Evolutionary conservation across 225 moss, liverwort and hornwort genomes (phyloP).

Genomic region (Antitrichia curtipendula): DNA sequence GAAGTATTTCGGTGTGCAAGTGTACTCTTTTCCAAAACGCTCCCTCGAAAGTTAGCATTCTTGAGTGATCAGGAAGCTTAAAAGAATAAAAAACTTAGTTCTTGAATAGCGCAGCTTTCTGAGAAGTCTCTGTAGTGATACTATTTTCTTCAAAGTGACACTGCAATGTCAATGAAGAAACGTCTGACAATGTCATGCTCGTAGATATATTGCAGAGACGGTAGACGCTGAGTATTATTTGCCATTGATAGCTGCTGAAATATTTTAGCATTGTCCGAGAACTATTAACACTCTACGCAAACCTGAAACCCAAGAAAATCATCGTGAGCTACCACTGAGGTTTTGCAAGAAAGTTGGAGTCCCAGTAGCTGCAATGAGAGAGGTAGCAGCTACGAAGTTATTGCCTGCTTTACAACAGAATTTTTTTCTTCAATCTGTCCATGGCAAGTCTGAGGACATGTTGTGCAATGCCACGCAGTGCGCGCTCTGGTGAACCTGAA

Average conservation of each 20-base stretch:
- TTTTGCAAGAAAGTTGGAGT: background rate
- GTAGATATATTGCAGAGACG: background rate
- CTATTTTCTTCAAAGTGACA: background rate
- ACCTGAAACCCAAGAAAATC: background rate
- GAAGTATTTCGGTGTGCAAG: background rate
- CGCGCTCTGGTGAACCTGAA: constrained; percentile 33
- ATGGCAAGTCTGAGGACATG: background rate
- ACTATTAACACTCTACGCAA: background rate
- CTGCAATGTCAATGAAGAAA: background rate
- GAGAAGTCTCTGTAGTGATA: background rate
- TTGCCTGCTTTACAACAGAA: background rate
- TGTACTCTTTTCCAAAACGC: background rate
- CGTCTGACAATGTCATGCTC: background rate
- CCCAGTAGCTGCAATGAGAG: background rate
- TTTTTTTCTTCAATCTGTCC: background rate
- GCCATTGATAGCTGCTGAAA: background rate
- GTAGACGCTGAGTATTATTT: background rate
- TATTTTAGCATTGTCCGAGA: background rate
- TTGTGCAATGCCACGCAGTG: constrained; percentile 8
- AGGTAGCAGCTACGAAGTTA: background rate
- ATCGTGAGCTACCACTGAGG: background rate
- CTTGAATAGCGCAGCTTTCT: background rate
- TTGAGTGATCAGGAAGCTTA: background rate
- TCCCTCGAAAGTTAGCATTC: background rate
- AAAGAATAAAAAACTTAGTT: background rate